Base-by-base conservation (phyloP, 2,329 filamentous ascomycete genomes). In the Coleophoma crateriformis region DNA sequence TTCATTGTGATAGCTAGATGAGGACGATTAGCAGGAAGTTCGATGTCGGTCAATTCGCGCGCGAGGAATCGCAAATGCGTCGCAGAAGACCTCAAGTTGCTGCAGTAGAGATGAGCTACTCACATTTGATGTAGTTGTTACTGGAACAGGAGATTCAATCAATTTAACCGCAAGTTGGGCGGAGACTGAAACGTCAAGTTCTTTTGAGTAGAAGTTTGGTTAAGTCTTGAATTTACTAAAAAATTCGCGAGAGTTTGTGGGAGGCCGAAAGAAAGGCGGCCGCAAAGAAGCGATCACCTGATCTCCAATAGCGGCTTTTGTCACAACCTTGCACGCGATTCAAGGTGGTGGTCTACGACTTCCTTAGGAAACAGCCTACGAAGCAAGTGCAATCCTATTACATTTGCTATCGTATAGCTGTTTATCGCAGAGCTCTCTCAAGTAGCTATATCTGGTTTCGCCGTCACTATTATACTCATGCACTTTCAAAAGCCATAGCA, bases 171-270 rank as follows among this genome's bases (percentile, higher is more conserved):
- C 88, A 73, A 74, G 73, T 85, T 88, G 85, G 81, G 87, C 91
- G 92, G 92, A 96, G 92, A 97, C 92, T 96, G 92, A 95, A 82
- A 86, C 90, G 90, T 94, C 89, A 81, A 89, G 90, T 95, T 64
- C 62, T 55, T 48, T 44, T 20, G 32, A 44, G 38, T 50, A 40
- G 44, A 47, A 35, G 27, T 49, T 44, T 35, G 14, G 45, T 37
- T 35, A 19, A 33, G 41, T 44, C 41, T 44, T 44, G 41, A 44
- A 44, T 44, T 44, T 44, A 20, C 41, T 32, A 33, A 44, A 44
- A 27, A 32, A 32, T 27, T 20, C 41, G 41, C 22, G 15, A 20
- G 17, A 27, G 13, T 44, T 44, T 44, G 41, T 44, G 41, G 27
- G 27, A 27, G 27, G 27, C 27, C 27, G 27, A 27, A 27, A 27